A percentile compares a stretch with the other conserved stretches of the same genome.
These are phyloP conservation scores for Mycosphaerella arachidis DNA, from an alignment of 2,329 filamentous ascomycete species.

Conservation along the genomic window DNA sequence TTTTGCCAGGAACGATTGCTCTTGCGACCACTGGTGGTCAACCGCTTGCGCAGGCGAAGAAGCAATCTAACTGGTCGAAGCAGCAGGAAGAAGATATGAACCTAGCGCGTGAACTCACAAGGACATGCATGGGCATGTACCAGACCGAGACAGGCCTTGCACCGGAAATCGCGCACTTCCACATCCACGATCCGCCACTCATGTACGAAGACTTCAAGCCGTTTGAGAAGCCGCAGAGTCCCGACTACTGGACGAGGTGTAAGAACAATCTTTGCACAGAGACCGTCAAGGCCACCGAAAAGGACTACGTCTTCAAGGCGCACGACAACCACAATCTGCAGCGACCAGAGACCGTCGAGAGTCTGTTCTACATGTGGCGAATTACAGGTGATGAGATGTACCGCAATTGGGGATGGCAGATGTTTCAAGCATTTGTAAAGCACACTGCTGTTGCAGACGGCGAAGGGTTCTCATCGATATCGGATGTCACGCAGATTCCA, in stretches of 20 bases:
- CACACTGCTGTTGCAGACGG: conserved; percentile 74
- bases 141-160: conserved; percentile 89
- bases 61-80: conserved; percentile 64
- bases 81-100: conserved; percentile 82
- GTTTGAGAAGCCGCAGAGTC: conserved; percentile 43
- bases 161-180: conserved; percentile 89
- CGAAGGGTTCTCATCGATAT: conserved; percentile 76
- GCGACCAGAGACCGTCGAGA: conserved; percentile 93
- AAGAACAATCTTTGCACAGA: conserved; percentile 34
- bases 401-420: conserved; percentile 96
- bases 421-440: conserved; percentile 88
- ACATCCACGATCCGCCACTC: conserved; percentile 64
- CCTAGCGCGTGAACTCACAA: conserved; percentile 84
- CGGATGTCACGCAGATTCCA: conserved; percentile 68
- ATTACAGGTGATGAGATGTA: conserved; percentile 89
- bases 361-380: conserved; percentile 96
- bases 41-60: conserved; percentile 69
- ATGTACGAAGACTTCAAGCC: conserved; percentile 53
- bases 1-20: conserved; percentile 93
- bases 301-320: conserved; percentile 74
- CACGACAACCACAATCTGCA: conserved; percentile 91
- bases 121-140: conserved; percentile 98
- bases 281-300: conserved; percentile 58
- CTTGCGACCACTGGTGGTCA: conserved; percentile 78
- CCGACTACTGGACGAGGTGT: conserved; percentile 39